Evolutionary conservation across 116 monocot species (phyloP).

Genomic region (Dioscorea cayenensis): DNA sequence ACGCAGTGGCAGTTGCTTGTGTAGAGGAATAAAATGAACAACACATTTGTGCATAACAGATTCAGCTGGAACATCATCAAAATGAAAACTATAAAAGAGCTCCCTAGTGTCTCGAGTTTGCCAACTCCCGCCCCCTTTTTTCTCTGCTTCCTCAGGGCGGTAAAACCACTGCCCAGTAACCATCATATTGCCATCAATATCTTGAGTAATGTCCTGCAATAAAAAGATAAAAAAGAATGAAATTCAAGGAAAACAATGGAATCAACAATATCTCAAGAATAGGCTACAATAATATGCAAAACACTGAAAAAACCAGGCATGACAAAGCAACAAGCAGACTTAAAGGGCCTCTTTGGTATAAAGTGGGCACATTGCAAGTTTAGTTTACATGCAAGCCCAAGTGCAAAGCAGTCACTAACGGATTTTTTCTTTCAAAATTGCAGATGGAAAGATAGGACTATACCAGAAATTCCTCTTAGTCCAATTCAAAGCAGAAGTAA

Average conservation of each 20-base stretch:
- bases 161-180: slow-evolving; percentile 96
- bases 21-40: slow-evolving; percentile 77
- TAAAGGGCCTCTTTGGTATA: no score
- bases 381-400: no score
- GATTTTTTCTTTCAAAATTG: no score
- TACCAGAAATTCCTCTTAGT: no score
- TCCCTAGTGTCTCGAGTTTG: slow-evolving; percentile 63
- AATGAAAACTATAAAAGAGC: slow-evolving; percentile 87
- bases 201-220: slow-evolving; percentile 65
- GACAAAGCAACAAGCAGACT: no score
- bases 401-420: no score
- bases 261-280: not conserved
- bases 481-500: no score
- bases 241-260: not conserved
- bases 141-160: slow-evolving; percentile 89
- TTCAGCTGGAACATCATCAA: slow-evolving; percentile 90
- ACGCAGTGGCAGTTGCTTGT: slow-evolving; percentile 74
- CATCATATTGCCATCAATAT: slow-evolving; percentile 46
- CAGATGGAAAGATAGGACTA: no score
- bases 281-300: no score
- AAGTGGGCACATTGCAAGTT: no score
- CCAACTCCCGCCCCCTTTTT: slow-evolving; percentile 74
- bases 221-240: not conserved
- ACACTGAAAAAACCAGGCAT: no score
- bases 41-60: slow-evolving; percentile 94